These are phyloP conservation scores for Mycotypha africana DNA, from an alignment of 371 early-diverging fungal species.

Conservation along the genomic window DNA sequence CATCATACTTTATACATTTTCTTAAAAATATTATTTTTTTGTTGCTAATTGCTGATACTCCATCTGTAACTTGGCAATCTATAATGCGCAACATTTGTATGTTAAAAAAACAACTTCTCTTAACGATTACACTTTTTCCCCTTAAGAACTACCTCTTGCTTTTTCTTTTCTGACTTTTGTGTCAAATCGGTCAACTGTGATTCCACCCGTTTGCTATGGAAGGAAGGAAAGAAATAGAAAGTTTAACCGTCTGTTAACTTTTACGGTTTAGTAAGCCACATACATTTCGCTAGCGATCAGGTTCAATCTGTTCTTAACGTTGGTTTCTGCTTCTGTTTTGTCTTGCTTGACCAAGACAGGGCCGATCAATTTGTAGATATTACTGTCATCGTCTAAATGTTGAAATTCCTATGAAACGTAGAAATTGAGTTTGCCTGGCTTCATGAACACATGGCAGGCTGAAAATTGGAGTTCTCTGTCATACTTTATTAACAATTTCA, in stretches of 20 bases:
- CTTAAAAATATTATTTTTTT: slow-evolving; percentile 6
- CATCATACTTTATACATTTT: too few relatives aligned
- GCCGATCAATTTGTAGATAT: slow-evolving; percentile 92
- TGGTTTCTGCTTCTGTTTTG: slow-evolving; percentile 73
- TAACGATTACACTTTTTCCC: too few relatives aligned
- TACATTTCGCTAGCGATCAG: slow-evolving; percentile 88
- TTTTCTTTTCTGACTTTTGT: slow-evolving; percentile 76
- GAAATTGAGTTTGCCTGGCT: too few relatives aligned
- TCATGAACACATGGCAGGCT: too few relatives aligned
- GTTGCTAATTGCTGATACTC: slow-evolving; percentile 23
- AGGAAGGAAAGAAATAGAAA: background rate
- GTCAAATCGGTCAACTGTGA: slow-evolving; percentile 69
- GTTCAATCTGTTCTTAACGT: slow-evolving; percentile 92
- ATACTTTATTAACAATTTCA: slow-evolving; percentile 81
- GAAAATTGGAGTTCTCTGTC: background rate
- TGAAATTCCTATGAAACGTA: slow-evolving; percentile 89
- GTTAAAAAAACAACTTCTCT: too few relatives aligned
- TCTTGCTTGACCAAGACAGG: slow-evolving; percentile 95
- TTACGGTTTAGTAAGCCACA: too few relatives aligned
- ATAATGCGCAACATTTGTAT: background rate
- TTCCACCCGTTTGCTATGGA: slow-evolving; percentile 75
- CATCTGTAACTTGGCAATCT: slow-evolving; percentile 29
- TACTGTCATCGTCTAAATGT: slow-evolving; percentile 70
- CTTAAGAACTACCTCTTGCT: slow-evolving; percentile 58
- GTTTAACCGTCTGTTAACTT: too few relatives aligned